phyloP scores from a whole-genome alignment of 768 basidiomycete genomes.

The Boletus reticulatus region DNA sequence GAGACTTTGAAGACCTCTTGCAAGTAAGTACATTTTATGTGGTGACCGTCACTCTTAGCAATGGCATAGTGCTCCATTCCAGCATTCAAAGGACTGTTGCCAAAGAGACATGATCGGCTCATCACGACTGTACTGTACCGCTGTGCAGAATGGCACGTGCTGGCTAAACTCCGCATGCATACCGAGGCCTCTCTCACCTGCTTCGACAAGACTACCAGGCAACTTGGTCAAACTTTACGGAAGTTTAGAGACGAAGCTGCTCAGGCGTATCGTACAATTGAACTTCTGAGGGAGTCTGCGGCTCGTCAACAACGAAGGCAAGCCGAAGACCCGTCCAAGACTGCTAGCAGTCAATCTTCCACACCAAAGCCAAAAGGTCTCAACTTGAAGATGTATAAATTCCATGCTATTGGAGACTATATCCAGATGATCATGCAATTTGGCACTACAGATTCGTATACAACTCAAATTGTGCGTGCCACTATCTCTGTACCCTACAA shows the following conservation, averaged over 20 bases:
- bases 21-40: neutral
- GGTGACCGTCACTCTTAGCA: too few species aligned
- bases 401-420: constrained; percentile 21
- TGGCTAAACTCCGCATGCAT: constrained; percentile 12
- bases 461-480: too few species aligned
- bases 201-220: constrained; percentile 15
- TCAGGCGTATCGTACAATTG: constrained; percentile 22
- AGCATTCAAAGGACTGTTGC: too few species aligned
- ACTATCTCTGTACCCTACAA: too few species aligned
- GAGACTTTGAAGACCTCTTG: neutral
- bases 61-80: too few species aligned
- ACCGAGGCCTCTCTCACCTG: constrained; percentile 16
- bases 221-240: constrained; percentile 24
- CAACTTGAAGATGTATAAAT: constrained; percentile 30
- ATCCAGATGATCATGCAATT: neutral
- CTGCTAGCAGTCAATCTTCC: neutral
- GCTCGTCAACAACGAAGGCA: constrained; percentile 9
- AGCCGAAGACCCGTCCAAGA: neutral
- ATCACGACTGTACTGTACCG: constrained; percentile 25
- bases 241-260: constrained; percentile 21
- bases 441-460: neutral
- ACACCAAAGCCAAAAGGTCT: constrained; percentile 7
- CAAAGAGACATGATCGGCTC: constrained; percentile 13
- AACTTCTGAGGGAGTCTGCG: constrained; percentile 29
- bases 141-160: constrained; percentile 33